Conservation (phyloP, 495 filamentous ascomycete genomes). For the Annulohypoxylon maeteangense region DNA sequence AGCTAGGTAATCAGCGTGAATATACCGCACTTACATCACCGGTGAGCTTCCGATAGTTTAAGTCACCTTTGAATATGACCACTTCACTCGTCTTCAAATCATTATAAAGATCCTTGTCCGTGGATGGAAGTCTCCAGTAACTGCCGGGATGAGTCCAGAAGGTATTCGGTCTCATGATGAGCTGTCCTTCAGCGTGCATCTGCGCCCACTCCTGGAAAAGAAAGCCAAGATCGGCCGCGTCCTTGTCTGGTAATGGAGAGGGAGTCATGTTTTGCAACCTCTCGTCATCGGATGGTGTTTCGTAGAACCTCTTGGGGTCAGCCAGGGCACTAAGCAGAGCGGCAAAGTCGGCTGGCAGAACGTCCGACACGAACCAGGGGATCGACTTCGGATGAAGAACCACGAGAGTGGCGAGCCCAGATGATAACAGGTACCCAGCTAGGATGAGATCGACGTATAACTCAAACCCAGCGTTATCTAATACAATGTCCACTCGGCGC, state of each 20-base stretch:
- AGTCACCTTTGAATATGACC: conserved; percentile 96
- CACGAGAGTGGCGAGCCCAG: conserved; percentile 83
- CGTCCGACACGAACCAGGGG: conserved; percentile 98
- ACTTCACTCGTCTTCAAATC: conserved; percentile 87
- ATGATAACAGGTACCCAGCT: conserved; percentile 84
- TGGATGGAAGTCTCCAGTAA: conserved; percentile 84
- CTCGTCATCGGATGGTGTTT: conserved; percentile 74
- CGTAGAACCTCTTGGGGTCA: conserved; percentile 79
- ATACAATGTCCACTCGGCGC: conserved; percentile 86
- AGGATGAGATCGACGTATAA: conserved; percentile 93
- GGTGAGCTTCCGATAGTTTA: conserved; percentile 93
- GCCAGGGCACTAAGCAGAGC: conserved; percentile 81
- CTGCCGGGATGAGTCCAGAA: conserved; percentile 91
- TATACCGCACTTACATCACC: conserved; percentile 75
- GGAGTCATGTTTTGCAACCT: conserved; percentile 63
- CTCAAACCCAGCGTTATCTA: conserved; percentile 97
- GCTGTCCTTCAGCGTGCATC: conserved; percentile 82
- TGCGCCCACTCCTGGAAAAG: conserved; percentile 83
- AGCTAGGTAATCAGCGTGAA: conserved; percentile 3
- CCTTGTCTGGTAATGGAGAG: conserved; percentile 69
- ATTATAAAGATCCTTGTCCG: conserved; percentile 72
- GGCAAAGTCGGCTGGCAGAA: conserved; percentile 83
- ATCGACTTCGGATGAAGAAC: conserved; percentile 94
- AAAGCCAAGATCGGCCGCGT: conserved; percentile 73
- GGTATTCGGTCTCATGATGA: conserved; percentile 79